Evolutionary conservation across 202 grass and related monocot species (phyloP), one percentile per base, ranked within the genome.

Genomic region (Alloteropsis angusta): DNA sequence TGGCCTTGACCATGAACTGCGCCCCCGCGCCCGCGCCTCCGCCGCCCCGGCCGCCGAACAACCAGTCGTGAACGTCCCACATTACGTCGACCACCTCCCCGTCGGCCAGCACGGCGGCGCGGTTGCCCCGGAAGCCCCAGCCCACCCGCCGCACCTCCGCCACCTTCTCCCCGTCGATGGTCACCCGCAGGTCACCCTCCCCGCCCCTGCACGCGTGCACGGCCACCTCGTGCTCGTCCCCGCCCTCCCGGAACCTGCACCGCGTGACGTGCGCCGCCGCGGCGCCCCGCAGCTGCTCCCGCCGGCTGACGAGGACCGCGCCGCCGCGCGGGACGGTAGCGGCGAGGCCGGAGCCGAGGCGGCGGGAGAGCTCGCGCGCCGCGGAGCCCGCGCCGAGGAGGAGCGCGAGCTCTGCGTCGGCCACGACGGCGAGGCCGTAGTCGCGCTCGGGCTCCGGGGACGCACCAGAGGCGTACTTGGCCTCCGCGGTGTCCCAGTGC

Each of bases 61-160:
- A 97, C 91, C 94, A 97, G 76, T 90, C 91, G 75, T 94, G 91
- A 26, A 92, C 85, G 74, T 97, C 94, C 94, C 94, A 97, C 89
- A 94, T 92, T 52, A 97, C 72, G 77, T 94, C 89, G 21, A 97
- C 69, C 6, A 84, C 82, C 35, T 88, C 67, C 2, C 91, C 94
- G 62, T 92, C 87, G 38, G 85, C 47, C 22, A 94, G 87, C 75
- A 87, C 75, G 73, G 88, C 85, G 19, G 83, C 68, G 59, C 88
- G 91, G 68, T 92, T 97, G 46, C 91, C 89, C 9, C 89, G 65
- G 76, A 97, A 97, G 3, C 90, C 88, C 91, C 91, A 97, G 42
- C 76, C 78, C 0, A 94, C 46, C 9, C 55, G 50, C 65, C 69
- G 72, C 39, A 92, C 91, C 30, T 47, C 71, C 25, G 81, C 87